Percentiles rank a stretch among this genome's conserved stretches.
Evolutionary conservation across 2,329 filamentous ascomycete species (phyloP).

Genomic region (Aciculosporium take): DNA sequence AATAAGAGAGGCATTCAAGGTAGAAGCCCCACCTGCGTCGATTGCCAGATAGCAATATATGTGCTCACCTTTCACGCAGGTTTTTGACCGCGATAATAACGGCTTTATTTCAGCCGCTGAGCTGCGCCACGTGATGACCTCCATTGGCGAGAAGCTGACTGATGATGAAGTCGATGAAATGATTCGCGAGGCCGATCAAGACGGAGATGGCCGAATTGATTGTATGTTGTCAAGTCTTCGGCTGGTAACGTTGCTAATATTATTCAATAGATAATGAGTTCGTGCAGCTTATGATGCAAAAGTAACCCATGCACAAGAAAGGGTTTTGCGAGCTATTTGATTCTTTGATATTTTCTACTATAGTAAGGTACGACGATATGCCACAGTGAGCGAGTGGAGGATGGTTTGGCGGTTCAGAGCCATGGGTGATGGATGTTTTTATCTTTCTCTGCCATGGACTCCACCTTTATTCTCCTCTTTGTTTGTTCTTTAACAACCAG

Average conservation of each 20-base stretch:
- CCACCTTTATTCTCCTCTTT: conserved; percentile 14
- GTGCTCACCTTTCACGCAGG: conserved; percentile 24
- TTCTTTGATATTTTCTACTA: neutral
- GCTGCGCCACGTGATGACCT: conserved; percentile 82
- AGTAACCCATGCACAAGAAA: conserved; percentile 37
- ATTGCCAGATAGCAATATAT: neutral
- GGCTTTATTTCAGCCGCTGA: conserved; percentile 83
- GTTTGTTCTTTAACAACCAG: too few species aligned
- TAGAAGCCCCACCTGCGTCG: conserved; percentile 16
- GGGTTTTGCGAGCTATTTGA: neutral
- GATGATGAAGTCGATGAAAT: conserved; percentile 88
- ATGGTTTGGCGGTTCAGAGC: conserved; percentile 3
- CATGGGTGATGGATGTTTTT: neutral
- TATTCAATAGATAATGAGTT: conserved; percentile 64
- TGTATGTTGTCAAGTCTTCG: conserved; percentile 40
- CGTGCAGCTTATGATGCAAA: conserved; percentile 92
- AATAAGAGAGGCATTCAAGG: conserved; percentile 81
- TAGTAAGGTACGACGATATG: too few species aligned
- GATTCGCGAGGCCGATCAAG: conserved; percentile 83
- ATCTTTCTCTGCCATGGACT: conserved; percentile 4
- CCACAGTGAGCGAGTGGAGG: neutral
- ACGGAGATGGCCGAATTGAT: conserved; percentile 77
- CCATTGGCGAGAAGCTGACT: conserved; percentile 80
- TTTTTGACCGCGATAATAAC: conserved; percentile 83
- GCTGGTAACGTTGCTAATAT: conserved; percentile 10